Evolutionary conservation across 1,284 basidiomycete species (phyloP).

Genomic region (Neonothopanus nambi): DNA sequence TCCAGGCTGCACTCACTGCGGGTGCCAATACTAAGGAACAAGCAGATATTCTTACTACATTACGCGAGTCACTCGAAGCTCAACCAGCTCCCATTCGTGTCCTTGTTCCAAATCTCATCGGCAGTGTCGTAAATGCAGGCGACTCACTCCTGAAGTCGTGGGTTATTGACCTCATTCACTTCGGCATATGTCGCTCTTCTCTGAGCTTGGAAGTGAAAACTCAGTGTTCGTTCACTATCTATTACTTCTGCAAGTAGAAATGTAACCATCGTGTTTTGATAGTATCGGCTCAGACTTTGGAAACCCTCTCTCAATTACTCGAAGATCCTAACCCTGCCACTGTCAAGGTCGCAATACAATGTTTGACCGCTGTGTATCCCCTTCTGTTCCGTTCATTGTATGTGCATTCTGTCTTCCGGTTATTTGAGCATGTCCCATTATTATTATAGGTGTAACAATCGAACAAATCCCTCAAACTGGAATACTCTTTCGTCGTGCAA

Average conservation of each 20-base stretch:
- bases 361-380: constrained; percentile 87
- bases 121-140: constrained; percentile 69
- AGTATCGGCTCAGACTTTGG: constrained; percentile 81
- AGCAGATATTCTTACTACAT: constrained; percentile 71
- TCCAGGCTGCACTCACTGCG: constrained; percentile 75
- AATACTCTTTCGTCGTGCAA: constrained; percentile 71
- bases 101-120: constrained; percentile 75
- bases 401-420: constrained; percentile 30
- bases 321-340: constrained; percentile 67
- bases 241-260: constrained; percentile 7
- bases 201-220: constrained; percentile 75
- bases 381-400: constrained; percentile 85
- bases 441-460: constrained; percentile 61
- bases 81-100: constrained; percentile 82
- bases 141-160: constrained; percentile 86
- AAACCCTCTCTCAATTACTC: constrained; percentile 72
- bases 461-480: constrained; percentile 63
- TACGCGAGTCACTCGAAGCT: constrained; percentile 80
- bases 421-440: constrained; percentile 5
- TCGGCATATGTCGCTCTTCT: constrained; percentile 77
- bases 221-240: constrained; percentile 64
- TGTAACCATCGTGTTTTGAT: constrained; percentile 27
- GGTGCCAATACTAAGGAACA: constrained; percentile 84
- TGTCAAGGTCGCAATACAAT: constrained; percentile 83
- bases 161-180: constrained; percentile 86